phyloP scores from a whole-genome alignment of 2,329 filamentous ascomycete genomes.

The Penicillium frequentans region DNA sequence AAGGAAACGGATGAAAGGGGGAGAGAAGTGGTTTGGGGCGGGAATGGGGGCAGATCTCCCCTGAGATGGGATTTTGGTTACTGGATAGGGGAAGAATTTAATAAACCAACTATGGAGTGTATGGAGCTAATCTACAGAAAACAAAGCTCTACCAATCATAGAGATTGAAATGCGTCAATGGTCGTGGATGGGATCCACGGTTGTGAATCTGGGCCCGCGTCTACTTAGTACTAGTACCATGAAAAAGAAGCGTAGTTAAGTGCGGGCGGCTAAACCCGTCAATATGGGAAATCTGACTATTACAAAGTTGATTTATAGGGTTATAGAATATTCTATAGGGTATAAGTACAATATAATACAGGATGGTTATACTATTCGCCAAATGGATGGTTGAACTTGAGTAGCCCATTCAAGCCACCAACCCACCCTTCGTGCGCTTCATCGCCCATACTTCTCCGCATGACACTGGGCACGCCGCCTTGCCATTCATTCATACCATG shows the following conservation, averaged over 20 bases:
- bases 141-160: conserved; percentile 21
- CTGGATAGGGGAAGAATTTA: background rate
- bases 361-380: conserved; percentile 57
- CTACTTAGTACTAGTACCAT: background rate
- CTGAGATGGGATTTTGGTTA: background rate
- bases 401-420: conserved; percentile 82
- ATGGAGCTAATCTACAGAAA: conserved; percentile 23
- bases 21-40: conserved; percentile 18
- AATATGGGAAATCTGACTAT: background rate
- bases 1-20: conserved; percentile 9
- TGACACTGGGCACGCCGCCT: conserved; percentile 89
- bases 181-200: background rate
- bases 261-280: background rate
- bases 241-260: background rate
- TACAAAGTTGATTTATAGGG: too few relatives aligned
- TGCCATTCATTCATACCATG: conserved; percentile 55
- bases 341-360: background rate
- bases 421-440: conserved; percentile 89
- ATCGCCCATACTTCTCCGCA: conserved; percentile 59
- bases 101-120: background rate
- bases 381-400: conserved; percentile 98
- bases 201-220: background rate
- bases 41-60: conserved; percentile 6
- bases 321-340: background rate
- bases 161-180: background rate